Percentiles rank a stretch among this genome's conserved stretches.
phyloP scores from a whole-genome alignment of 306 rosid genomes.

The Trichosanthes truncata region DNA sequence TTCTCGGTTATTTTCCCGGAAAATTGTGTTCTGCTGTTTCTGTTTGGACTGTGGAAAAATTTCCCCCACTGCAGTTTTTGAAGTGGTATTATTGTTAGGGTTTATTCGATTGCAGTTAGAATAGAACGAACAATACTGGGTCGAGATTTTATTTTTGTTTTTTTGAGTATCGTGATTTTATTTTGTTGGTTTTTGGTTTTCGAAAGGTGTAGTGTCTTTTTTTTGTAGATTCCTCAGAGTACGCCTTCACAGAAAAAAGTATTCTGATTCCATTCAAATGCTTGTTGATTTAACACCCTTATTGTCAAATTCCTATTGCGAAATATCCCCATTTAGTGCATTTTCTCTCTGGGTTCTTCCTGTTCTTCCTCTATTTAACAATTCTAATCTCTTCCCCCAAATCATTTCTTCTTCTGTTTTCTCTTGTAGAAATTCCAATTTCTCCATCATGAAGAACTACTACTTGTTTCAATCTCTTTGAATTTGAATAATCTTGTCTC shows the following conservation, averaged over 20 bases:
- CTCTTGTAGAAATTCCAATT: background rate
- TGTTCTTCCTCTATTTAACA: conserved; percentile 3
- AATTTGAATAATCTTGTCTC: background rate
- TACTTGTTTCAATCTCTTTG: background rate
- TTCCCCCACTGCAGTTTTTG: background rate
- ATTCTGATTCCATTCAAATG: conserved; percentile 20
- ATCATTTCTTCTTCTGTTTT: background rate
- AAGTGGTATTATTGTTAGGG: background rate
- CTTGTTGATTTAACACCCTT: conserved; percentile 6
- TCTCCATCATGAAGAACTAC: background rate
- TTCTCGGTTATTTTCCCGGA: conserved; percentile 9
- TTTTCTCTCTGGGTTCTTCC: conserved; percentile 1
- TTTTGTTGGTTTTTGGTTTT: background rate
- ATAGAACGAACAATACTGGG: background rate
- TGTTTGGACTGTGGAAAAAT: conserved; percentile 9
- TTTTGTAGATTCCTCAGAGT: conserved; percentile 9
- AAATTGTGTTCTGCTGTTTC: conserved; percentile 12
- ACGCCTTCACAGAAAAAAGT: conserved; percentile 9
- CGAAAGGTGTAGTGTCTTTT: conserved; percentile 5
- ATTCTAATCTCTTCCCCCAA: background rate
- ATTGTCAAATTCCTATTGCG: conserved; percentile 13
- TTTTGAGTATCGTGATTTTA: background rate
- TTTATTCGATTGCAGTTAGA: background rate
- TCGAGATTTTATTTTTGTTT: conserved; percentile 4
- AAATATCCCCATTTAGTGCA: background rate